phyloP scores from a whole-genome alignment of 768 basidiomycete genomes.

The Boletus barrowsii region DNA sequence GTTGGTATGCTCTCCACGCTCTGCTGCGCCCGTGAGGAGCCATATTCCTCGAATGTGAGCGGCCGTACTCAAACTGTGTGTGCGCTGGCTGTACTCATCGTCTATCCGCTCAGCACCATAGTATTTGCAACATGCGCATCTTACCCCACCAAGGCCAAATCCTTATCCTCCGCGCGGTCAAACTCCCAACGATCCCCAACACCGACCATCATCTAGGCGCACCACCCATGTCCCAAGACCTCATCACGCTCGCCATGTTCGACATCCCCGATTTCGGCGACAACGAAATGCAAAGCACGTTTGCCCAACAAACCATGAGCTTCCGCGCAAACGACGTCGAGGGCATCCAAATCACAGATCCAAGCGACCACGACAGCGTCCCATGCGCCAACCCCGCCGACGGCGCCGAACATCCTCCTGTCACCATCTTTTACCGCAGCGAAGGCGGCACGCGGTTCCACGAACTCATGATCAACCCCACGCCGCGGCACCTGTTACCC shows the following conservation, averaged over 20 bases:
- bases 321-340: conserved; percentile 33
- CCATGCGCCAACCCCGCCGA: conserved; percentile 15
- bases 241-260: conserved; percentile 32
- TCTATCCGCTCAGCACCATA: conserved; percentile 37
- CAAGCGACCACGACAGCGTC: conserved; percentile 21
- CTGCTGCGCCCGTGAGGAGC: conserved; percentile 34
- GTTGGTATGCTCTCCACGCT: conserved; percentile 37
- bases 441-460: conserved; percentile 27
- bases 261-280: conserved; percentile 30
- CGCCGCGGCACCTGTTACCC: conserved; percentile 19
- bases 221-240: conserved; percentile 23
- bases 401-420: conserved; percentile 29
- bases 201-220: conserved; percentile 3
- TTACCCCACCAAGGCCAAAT: conserved; percentile 51
- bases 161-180: conserved; percentile 47
- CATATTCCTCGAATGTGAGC: conserved; percentile 28
- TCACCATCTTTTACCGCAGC: conserved; percentile 34
- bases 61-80: no score
- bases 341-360: conserved; percentile 35
- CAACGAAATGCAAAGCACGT: conserved; percentile 24
- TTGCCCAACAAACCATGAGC: conserved; percentile 27
- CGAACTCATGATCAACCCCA: conserved; percentile 30
- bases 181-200: conserved; percentile 9
- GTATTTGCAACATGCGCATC: conserved; percentile 50
- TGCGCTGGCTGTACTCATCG: conserved; percentile 3